phyloP scores from a whole-genome alignment of 192 early-diverging fungal genomes.

The Powellomyces hirtus region DNA sequence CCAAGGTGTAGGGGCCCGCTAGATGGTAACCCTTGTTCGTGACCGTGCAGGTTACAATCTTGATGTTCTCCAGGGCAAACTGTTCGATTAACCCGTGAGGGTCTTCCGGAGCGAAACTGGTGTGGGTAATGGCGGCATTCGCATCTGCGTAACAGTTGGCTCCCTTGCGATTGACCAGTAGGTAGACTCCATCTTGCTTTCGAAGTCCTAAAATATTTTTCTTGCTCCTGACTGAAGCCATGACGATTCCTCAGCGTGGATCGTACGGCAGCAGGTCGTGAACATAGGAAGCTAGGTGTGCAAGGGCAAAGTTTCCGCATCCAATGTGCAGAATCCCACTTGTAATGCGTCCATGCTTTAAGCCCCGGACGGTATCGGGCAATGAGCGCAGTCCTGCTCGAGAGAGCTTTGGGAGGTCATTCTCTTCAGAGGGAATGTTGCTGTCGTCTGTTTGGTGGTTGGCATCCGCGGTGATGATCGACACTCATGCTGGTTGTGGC shows the following conservation, averaged over 20 bases:
- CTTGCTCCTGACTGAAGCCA: not conserved
- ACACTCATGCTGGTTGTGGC: too few species aligned
- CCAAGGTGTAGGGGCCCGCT: not conserved
- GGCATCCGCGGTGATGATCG: too few species aligned
- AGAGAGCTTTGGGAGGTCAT: too few species aligned
- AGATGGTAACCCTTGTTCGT: conserved; percentile 23
- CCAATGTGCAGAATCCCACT: conserved; percentile 18
- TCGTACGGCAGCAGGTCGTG: conserved; percentile 8
- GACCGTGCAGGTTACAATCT: conserved; percentile 5
- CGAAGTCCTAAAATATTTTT: not conserved
- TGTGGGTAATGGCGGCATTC: conserved; percentile 3
- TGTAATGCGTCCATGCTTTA: not conserved
- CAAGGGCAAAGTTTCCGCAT: conserved; percentile 11
- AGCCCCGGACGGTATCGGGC: not conserved
- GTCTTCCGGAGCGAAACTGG: conserved; percentile 8
- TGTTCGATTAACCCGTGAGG: not conserved
- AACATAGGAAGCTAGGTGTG: conserved; percentile 14
- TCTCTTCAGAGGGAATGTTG: too few species aligned
- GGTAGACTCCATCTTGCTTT: conserved; percentile 8
- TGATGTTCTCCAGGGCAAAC: not conserved
- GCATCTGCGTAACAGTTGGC: not conserved
- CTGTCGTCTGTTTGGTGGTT: too few species aligned
- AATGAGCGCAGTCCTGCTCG: not conserved
- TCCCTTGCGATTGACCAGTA: conserved; percentile 11
- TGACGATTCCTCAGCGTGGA: conserved; percentile 6